Evolutionary conservation across 108 stramenopile species (phyloP), one percentile per base, ranked within the genome.

Genomic region (Poteriospumella lacustris): DNA sequence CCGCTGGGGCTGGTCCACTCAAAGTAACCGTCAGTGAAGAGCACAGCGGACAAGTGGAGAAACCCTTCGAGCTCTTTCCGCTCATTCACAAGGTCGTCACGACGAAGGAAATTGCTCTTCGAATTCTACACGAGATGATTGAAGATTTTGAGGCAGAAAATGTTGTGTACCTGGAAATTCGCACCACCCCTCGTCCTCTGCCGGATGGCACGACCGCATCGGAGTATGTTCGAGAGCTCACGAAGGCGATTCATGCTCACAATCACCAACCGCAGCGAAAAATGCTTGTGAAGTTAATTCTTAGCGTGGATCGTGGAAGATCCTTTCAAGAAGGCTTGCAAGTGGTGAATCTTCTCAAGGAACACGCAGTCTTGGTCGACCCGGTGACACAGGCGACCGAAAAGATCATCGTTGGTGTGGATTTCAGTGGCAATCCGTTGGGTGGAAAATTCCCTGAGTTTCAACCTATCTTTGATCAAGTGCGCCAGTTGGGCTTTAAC

Each of bases 341-440:
- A 75, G 84, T 89, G 59, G 78, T 85, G n/a, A 64, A 85, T 42
- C 69, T 93, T 59, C 90, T 90, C 1, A 76, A 86, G 15, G 79
- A 88, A 38, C 76, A n/a, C n/a, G 15, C 52, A 19, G 52, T 56
- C 19, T 19, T 56, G 24, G 24, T 24, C 24, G 15, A 19, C 15
- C 19, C 15, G 15, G 15, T 90, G 26, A 38, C 39, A 26, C 44
- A 78, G 31, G 77, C 77, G 34, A 43, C 84, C 44, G 47, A 64
- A 19, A 19, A 59, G 12, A 69, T 79, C 36, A 79, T 95, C 19
- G 91, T 94, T 9, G 94, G 93, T 42, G 83, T 95, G 0, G 94
- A 95, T 76, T 81, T 95, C n/a, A 90, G 92, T 47, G 94, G 93
- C 3, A 94, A 94, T 76, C 94, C 94, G n/a, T 80, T 70, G 2